Conservation (phyloP, 176 grass and related monocot species). For the Phragmites australis region DNA sequence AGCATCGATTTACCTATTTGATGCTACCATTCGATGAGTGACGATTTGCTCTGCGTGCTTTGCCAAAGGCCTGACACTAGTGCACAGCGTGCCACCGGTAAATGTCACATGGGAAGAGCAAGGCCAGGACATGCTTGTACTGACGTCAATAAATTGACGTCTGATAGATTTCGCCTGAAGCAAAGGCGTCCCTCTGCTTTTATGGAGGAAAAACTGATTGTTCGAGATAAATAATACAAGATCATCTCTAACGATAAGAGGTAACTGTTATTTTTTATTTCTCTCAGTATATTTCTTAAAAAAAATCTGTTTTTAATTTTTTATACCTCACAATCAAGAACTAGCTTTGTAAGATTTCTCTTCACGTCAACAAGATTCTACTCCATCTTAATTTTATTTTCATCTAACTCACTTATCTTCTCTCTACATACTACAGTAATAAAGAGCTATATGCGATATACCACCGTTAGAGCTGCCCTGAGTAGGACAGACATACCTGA, state of each 20-base stretch:
- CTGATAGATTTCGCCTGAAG: constrained; percentile 31
- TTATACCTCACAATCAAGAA: too few species aligned
- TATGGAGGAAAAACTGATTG: too few species aligned
- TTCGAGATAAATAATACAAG: not conserved
- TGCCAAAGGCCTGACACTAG: constrained; percentile 19
- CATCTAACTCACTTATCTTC: too few species aligned
- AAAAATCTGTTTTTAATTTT: too few species aligned
- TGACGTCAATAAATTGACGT: not conserved
- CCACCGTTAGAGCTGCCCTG: not conserved
- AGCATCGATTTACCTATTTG: constrained; percentile 31
- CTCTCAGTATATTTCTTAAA: too few species aligned
- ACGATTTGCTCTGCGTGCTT: constrained; percentile 9
- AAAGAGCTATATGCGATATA: too few species aligned
- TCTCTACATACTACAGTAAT: too few species aligned
- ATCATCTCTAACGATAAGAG: too few species aligned
- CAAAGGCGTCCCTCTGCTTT: not conserved
- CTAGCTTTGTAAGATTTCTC: too few species aligned
- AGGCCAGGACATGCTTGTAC: constrained; percentile 16
- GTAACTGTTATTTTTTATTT: too few species aligned
- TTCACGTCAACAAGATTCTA: too few species aligned
- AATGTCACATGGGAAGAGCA: constrained; percentile 10
- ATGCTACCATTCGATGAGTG: not conserved
- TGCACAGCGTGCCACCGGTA: not conserved
- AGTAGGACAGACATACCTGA: not conserved
- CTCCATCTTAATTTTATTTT: too few species aligned